Conservation (phyloP, 345 rosid species). For the Acer yangbiense region DNA sequence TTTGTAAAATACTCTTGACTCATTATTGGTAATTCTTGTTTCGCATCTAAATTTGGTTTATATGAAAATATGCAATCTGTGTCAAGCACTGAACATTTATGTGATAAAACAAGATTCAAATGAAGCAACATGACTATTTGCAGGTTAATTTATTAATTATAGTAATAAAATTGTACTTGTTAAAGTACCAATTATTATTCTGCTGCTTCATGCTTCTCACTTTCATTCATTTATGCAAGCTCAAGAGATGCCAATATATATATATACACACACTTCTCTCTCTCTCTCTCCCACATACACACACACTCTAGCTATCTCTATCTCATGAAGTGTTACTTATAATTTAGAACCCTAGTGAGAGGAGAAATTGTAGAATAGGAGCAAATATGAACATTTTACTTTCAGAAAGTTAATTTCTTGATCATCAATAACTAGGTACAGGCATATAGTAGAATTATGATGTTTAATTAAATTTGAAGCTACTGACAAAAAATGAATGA, state of each 20-base stretch:
- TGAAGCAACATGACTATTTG: neutral
- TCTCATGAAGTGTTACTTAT: neutral
- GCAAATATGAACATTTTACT: neutral
- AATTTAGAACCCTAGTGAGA: constrained; percentile 12
- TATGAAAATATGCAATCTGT: neutral
- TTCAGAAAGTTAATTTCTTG: neutral
- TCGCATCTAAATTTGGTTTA: neutral
- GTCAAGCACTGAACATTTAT: neutral
- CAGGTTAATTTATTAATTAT: neutral
- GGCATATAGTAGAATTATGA: neutral
- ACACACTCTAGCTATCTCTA: neutral
- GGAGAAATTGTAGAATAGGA: neutral
- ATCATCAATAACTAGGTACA: neutral
- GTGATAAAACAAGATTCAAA: neutral
- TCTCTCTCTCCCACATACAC: too few relatives aligned
- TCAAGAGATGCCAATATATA: neutral
- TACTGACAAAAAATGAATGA: neutral
- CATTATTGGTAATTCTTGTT: neutral
- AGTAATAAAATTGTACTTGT: neutral
- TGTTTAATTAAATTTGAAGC: neutral
- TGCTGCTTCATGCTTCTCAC: neutral
- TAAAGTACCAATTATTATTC: neutral
- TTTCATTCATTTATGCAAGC: neutral
- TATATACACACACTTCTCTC: neutral
- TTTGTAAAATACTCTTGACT: neutral